These are phyloP conservation scores for Ophiocordyceps robertsii DNA, from an alignment of 2,329 filamentous ascomycete species.

Conservation along the genomic window DNA sequence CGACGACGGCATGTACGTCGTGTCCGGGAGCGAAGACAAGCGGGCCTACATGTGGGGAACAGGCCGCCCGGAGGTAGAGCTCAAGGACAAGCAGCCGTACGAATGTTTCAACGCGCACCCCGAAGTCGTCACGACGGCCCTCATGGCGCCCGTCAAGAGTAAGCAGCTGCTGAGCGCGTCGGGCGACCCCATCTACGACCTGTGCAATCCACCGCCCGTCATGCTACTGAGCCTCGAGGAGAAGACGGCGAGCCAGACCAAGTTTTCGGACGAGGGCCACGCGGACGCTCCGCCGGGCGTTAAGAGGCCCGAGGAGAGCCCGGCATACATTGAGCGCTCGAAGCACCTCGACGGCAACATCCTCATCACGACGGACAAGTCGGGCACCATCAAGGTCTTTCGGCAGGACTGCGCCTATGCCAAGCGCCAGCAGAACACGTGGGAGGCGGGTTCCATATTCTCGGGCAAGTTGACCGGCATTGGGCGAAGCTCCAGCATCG, in stretches of 20 bases:
- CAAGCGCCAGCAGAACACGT: constrained; percentile 64
- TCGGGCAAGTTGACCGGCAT: constrained; percentile 54
- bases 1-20: constrained; percentile 73
- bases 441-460: constrained; percentile 67
- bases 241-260: constrained; percentile 27
- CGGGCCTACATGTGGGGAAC: constrained; percentile 80
- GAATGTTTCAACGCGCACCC: constrained; percentile 88
- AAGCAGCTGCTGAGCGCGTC: constrained; percentile 66
- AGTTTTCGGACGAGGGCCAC: constrained; percentile 21
- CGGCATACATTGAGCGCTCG: constrained; percentile 63
- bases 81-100: constrained; percentile 66
- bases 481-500: constrained; percentile 41
- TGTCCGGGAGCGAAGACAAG: constrained; percentile 86
- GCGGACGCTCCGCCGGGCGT: constrained; percentile 15
- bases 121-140: constrained; percentile 75
- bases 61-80: constrained; percentile 37
- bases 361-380: constrained; percentile 79
- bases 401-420: constrained; percentile 81
- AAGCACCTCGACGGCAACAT: constrained; percentile 76
- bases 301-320: constrained; percentile 51
- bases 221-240: constrained; percentile 67
- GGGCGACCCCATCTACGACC: constrained; percentile 85
- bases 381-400: constrained; percentile 85
- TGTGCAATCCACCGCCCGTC: constrained; percentile 90
- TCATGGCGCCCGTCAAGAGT: constrained; percentile 70